Conservation (phyloP, 1,284 basidiomycete genomes). For the Wolfiporia cocos region DNA sequence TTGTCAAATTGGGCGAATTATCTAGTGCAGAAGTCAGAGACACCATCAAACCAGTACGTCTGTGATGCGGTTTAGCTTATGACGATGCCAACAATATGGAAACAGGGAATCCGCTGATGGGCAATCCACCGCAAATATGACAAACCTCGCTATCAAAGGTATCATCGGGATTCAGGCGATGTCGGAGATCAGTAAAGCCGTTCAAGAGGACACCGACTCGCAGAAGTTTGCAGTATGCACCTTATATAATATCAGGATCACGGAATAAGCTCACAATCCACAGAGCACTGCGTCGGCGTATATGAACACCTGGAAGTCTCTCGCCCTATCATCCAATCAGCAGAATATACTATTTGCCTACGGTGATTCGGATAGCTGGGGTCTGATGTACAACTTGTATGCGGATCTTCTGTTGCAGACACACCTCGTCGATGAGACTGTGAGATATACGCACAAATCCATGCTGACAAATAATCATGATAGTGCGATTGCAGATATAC, state of each 20-base stretch:
- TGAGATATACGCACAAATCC: slow-evolving; percentile 5
- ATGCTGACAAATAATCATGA: background rate
- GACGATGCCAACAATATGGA: background rate
- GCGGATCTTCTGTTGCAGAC: slow-evolving; percentile 48
- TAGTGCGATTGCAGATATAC: background rate
- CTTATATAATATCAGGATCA: too few relatives aligned
- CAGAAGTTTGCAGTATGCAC: slow-evolving; percentile 43
- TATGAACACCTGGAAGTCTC: slow-evolving; percentile 18
- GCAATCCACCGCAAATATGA: slow-evolving; percentile 47
- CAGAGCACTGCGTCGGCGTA: slow-evolving; percentile 13
- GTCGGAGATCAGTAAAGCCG: slow-evolving; percentile 44
- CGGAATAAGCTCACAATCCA: too few relatives aligned
- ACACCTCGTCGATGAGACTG: slow-evolving; percentile 15
- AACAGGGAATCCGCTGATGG: slow-evolving; percentile 51
- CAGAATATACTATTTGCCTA: slow-evolving; percentile 35
- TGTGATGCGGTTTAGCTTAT: too few relatives aligned
- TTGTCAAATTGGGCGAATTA: slow-evolving; percentile 67
- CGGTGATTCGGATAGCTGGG: slow-evolving; percentile 44
- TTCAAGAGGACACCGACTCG: slow-evolving; percentile 40
- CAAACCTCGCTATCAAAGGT: slow-evolving; percentile 71
- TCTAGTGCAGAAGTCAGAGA: slow-evolving; percentile 53
- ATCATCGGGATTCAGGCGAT: slow-evolving; percentile 66
- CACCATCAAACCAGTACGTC: slow-evolving; percentile 42
- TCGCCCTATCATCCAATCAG: slow-evolving; percentile 29
- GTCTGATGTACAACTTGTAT: slow-evolving; percentile 61